Evolutionary conservation across 2,329 filamentous ascomycete species (phyloP).

Genomic region (Ophiostoma australiae): DNA sequence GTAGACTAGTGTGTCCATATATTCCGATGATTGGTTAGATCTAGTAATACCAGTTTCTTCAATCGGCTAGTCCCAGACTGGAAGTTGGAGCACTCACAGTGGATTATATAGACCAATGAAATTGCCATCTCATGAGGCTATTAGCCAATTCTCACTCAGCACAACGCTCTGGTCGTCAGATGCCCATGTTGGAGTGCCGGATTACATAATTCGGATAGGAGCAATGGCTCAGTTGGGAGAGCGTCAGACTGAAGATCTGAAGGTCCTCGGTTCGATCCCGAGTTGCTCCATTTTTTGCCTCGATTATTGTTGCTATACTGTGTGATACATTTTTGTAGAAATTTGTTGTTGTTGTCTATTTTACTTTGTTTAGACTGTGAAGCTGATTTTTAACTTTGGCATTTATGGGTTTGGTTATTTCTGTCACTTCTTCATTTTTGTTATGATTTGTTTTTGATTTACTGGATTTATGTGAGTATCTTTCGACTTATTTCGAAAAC

Average conservation of each 20-base stretch:
- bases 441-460: too few species aligned
- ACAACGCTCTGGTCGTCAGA: not conserved
- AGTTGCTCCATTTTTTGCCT: conserved; percentile 14
- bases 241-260: conserved; percentile 16
- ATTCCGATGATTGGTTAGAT: not conserved
- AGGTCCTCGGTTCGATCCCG: conserved; percentile 16
- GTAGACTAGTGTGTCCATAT: not conserved
- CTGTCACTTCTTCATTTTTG: too few species aligned
- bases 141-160: conserved; percentile 8
- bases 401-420: not conserved
- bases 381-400: not conserved
- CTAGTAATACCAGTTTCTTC: not conserved
- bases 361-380: not conserved
- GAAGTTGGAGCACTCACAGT: not conserved
- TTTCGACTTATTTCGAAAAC: too few species aligned
- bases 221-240: conserved; percentile 16
- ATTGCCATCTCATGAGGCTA: not conserved
- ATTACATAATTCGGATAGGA: conserved; percentile 3
- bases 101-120: not conserved
- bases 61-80: not conserved
- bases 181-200: not conserved
- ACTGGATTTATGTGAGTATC: too few species aligned
- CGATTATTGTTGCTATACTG: not conserved
- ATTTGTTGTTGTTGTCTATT: not conserved
- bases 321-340: not conserved